phyloP scores from a whole-genome alignment of 164 flowering plant species.

The Protea cynaroides region DNA sequence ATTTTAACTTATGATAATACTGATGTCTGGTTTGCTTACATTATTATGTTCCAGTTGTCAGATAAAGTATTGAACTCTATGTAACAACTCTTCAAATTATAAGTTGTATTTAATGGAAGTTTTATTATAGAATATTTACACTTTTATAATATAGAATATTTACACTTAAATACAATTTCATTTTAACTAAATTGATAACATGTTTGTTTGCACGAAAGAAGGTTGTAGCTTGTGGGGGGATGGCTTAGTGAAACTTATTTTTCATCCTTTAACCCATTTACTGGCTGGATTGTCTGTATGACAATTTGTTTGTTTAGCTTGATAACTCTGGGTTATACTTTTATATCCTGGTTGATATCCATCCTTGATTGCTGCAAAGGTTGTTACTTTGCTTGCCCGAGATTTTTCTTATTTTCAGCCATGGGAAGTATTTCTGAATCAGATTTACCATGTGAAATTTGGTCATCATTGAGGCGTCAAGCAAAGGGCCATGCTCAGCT shows the following conservation, averaged over 20 bases:
- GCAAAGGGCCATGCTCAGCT: slow-evolving; percentile 21
- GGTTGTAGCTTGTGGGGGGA: background rate
- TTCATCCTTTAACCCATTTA: background rate
- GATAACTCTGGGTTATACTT: background rate
- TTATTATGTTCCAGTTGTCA: too few species aligned
- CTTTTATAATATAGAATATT: too few species aligned
- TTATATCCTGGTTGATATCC: background rate
- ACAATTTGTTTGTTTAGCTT: background rate
- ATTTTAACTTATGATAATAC: too few species aligned
- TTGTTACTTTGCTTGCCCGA: slow-evolving; percentile 6
- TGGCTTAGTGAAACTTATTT: background rate
- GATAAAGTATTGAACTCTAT: too few species aligned
- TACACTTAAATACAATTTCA: too few species aligned
- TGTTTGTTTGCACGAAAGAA: background rate
- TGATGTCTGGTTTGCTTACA: too few species aligned
- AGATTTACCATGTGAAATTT: slow-evolving; percentile 40
- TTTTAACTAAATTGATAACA: background rate
- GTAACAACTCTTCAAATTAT: too few species aligned
- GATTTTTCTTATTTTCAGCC: slow-evolving; percentile 26
- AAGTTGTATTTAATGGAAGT: too few species aligned
- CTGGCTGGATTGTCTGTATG: background rate
- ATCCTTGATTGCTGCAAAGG: background rate
- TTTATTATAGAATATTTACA: too few species aligned
- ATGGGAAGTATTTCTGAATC: slow-evolving; percentile 58
- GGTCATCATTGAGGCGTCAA: slow-evolving; percentile 39